A percentile compares a stretch with the other conserved stretches of the same genome.
Evolutionary conservation across 495 filamentous ascomycete species (phyloP).

Genomic region (Lasiosphaeria hispida): DNA sequence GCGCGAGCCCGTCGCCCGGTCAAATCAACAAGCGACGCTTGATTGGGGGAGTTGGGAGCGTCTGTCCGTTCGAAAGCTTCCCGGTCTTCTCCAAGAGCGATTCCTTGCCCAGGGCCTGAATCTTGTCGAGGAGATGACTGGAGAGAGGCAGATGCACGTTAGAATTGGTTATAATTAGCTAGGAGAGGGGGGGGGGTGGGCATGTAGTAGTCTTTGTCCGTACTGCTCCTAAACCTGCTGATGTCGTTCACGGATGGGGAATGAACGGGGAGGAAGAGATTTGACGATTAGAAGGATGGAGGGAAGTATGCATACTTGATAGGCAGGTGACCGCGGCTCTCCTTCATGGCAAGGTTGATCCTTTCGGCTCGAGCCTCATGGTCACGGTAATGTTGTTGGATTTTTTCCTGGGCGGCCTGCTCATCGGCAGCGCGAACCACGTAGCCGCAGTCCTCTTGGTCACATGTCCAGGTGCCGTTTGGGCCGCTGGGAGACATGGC

Average conservation of each 20-base stretch:
- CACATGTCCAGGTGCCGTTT: conserved; percentile 68
- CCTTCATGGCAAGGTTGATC: conserved; percentile 51
- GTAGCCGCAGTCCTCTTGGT: conserved; percentile 63
- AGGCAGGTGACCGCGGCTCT: conserved; percentile 54
- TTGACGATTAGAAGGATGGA: conserved; percentile 23
- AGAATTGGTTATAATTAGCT: neutral
- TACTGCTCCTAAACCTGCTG: no score
- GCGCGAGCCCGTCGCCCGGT: neutral
- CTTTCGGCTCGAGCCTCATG: conserved; percentile 65
- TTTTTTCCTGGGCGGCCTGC: conserved; percentile 54
- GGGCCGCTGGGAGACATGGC: conserved; percentile 49
- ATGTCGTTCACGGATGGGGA: neutral
- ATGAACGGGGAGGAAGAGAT: conserved; percentile 2
- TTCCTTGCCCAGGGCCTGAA: conserved; percentile 37
- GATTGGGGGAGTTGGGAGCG: conserved; percentile 30
- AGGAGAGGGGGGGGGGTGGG: neutral
- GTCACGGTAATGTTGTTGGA: conserved; percentile 61
- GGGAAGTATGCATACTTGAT: conserved; percentile 51
- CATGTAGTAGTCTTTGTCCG: no score
- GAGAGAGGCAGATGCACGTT: conserved; percentile 6
- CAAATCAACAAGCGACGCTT: conserved; percentile 37
- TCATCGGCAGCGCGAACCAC: conserved; percentile 59
- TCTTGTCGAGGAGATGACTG: conserved; percentile 47
- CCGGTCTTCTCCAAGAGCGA: conserved; percentile 30
- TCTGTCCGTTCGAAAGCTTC: conserved; percentile 23